Conservation (phyloP, 257 asterid genomes). For the Vinca minor region DNA sequence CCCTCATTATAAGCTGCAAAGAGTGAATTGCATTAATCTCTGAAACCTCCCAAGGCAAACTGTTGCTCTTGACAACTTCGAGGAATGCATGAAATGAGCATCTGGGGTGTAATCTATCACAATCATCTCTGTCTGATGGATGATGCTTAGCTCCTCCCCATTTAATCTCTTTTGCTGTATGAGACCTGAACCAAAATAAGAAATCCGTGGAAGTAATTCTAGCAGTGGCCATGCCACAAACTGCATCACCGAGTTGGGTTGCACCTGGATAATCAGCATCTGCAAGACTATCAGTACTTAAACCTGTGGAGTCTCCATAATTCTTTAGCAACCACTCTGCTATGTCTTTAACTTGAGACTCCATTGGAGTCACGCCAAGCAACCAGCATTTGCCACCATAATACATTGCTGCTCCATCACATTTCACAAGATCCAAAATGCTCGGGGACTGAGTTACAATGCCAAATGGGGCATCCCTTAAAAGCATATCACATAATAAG, state of each 20-base stretch:
- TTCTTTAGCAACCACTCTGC: conserved; percentile 36
- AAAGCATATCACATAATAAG: conserved; percentile 53
- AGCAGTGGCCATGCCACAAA: conserved; percentile 58
- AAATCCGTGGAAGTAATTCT: conserved; percentile 37
- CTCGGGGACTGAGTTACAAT: conserved; percentile 54
- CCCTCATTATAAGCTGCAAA: conserved; percentile 57
- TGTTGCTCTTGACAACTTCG: conserved; percentile 45
- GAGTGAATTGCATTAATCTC: conserved; percentile 64
- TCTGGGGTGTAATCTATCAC: conserved; percentile 51
- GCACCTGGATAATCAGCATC: conserved; percentile 55
- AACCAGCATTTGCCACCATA: conserved; percentile 48
- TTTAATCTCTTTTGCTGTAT: conserved; percentile 35
- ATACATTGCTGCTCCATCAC: conserved; percentile 61
- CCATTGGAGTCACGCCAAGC: conserved; percentile 57
- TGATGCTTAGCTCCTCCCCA: conserved; percentile 65
- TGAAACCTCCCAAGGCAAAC: conserved; percentile 47
- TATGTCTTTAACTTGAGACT: conserved; percentile 39
- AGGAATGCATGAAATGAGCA: conserved; percentile 53
- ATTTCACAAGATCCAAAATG: conserved; percentile 56
- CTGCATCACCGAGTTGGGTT: conserved; percentile 37
- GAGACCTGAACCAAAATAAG: conserved; percentile 62
- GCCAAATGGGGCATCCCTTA: conserved; percentile 45
- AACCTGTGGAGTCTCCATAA: conserved; percentile 38
- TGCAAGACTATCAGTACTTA: conserved; percentile 50
- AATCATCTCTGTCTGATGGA: conserved; percentile 45